These are phyloP conservation scores for Wickerhamiella sorbophila DNA, from an alignment of 805 yeast species.

Conservation along the genomic window DNA sequence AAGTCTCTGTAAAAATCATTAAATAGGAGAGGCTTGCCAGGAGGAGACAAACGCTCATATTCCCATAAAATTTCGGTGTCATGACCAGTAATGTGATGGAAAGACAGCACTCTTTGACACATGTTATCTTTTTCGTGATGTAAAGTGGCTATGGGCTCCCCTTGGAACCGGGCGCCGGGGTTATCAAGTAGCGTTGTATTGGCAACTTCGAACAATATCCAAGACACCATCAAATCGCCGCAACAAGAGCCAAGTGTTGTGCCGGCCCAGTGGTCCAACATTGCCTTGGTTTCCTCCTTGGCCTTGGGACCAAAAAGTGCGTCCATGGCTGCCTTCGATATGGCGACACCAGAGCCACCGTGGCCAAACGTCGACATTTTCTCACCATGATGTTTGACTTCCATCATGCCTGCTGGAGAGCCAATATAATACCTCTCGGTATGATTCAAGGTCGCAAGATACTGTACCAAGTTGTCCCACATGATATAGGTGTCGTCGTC, in stretches of 20 bases:
- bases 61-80: conserved; percentile 24
- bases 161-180: conserved; percentile 21
- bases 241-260: conserved; percentile 20
- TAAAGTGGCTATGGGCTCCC: conserved; percentile 18
- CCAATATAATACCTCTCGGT: conserved; percentile 23
- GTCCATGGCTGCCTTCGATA: conserved; percentile 23
- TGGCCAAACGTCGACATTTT: conserved; percentile 23
- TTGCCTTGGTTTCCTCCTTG: conserved; percentile 3
- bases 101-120: conserved; percentile 23
- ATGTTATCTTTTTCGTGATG: conserved; percentile 12
- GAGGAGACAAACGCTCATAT: conserved; percentile 19
- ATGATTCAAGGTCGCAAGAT: conserved; percentile 18
- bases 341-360: conserved; percentile 28
- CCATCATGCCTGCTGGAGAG: conserved; percentile 12
- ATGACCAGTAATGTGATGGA: conserved; percentile 23
- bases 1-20: conserved; percentile 21
- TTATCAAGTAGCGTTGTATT: conserved; percentile 9
- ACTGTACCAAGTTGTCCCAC: conserved; percentile 19
- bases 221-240: conserved; percentile 26
- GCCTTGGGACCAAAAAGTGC: conserved; percentile 16
- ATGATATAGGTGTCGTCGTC: conserved; percentile 26
- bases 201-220: conserved; percentile 14
- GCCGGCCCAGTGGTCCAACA: conserved; percentile 14
- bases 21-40: conserved; percentile 9
- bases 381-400: not conserved